These are phyloP conservation scores for Pyronema omphalodes DNA, from an alignment of 495 filamentous ascomycete genomes.

Conservation along the genomic window DNA sequence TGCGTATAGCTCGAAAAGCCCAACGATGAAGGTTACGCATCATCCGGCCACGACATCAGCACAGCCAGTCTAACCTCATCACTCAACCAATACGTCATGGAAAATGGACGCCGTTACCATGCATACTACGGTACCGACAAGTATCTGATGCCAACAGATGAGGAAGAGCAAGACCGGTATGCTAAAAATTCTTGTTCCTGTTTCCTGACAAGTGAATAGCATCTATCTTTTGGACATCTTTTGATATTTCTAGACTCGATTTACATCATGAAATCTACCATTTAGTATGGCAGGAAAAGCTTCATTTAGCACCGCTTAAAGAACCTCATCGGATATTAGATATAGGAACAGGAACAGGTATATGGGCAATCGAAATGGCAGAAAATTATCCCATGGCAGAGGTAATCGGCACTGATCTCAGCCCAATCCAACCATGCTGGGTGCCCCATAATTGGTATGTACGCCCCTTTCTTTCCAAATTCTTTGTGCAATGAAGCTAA, in stretches of 20 bases:
- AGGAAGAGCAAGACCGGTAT: no score
- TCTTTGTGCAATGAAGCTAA: neutral
- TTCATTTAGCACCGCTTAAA: constrained; percentile 29
- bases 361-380: neutral
- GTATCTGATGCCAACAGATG: neutral
- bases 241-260: constrained; percentile 24
- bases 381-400: constrained; percentile 22
- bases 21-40: no score
- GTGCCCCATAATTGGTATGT: constrained; percentile 29
- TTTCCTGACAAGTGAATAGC: no score
- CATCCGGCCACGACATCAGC: no score
- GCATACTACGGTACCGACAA: neutral
- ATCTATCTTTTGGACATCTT: no score
- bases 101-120: constrained; percentile 41
- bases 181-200: no score
- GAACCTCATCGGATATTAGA: neutral
- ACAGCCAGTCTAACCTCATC: constrained; percentile 23
- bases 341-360: neutral
- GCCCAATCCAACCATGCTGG: constrained; percentile 32
- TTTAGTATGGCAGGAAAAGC: constrained; percentile 33
- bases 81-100: constrained; percentile 28
- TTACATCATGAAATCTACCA: constrained; percentile 32
- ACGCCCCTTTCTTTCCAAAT: no score
- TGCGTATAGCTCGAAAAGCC: no score
- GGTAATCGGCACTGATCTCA: constrained; percentile 13